These are phyloP conservation scores for Leccinum subgranulosum DNA, from an alignment of 768 basidiomycete species.

Conservation along the genomic window DNA sequence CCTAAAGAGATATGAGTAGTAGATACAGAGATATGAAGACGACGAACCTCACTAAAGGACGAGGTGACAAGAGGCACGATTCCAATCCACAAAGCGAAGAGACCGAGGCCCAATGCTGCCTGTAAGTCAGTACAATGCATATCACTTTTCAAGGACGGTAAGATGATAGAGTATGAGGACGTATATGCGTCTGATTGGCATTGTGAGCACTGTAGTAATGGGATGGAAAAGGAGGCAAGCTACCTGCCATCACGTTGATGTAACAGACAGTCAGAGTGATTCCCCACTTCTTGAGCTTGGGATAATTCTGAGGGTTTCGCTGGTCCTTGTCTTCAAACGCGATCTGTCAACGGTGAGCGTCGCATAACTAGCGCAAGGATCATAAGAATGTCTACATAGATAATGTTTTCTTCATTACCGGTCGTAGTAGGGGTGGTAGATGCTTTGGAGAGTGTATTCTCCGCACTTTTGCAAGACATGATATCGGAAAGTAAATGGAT, in stretches of 20 bases:
- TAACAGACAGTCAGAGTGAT: constrained; percentile 33
- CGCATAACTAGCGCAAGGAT: neutral
- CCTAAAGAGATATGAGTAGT: constrained; percentile 31
- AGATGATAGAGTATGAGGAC: constrained; percentile 53
- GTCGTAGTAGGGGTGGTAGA: neutral
- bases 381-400: constrained; percentile 8
- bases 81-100: constrained; percentile 60
- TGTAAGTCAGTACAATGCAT: constrained; percentile 42
- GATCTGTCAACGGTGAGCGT: constrained; percentile 28
- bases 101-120: constrained; percentile 45
- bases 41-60: constrained; percentile 55
- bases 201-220: neutral
- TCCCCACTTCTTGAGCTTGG: constrained; percentile 39
- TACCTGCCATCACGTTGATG: constrained; percentile 25
- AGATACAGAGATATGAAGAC: neutral
- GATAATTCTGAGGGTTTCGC: constrained; percentile 39
- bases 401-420: constrained; percentile 1
- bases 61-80: constrained; percentile 59
- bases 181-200: constrained; percentile 43
- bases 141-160: constrained; percentile 48
- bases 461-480: constrained; percentile 10
- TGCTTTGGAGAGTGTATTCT: neutral
- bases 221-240: neutral
- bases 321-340: constrained; percentile 39
- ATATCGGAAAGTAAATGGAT: neutral